A percentile compares a stretch with the other conserved stretches of the same genome.
Evolutionary conservation across 2,329 filamentous ascomycete genomes (phyloP).

Genomic region (Fusarium graminum): DNA sequence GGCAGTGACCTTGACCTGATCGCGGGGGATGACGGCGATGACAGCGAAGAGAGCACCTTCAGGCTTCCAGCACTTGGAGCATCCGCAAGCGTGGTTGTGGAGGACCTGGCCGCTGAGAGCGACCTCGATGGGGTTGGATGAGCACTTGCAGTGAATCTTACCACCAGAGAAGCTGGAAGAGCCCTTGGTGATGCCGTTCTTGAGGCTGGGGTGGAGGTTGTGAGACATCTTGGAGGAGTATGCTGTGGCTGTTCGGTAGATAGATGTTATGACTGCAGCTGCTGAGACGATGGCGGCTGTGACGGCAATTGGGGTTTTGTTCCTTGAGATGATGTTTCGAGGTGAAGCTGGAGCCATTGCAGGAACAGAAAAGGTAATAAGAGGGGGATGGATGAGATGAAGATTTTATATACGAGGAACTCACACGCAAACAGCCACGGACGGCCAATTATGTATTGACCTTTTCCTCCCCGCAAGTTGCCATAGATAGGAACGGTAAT

Average conservation of each 20-base stretch:
- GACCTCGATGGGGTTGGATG: slow-evolving; percentile 67
- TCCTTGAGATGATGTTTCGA: slow-evolving; percentile 36
- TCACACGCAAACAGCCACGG: slow-evolving; percentile 1
- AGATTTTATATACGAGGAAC: slow-evolving; percentile 22
- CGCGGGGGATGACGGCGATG: slow-evolving; percentile 70
- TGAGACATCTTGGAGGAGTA: slow-evolving; percentile 39
- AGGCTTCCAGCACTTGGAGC: slow-evolving; percentile 80
- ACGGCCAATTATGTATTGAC: slow-evolving; percentile 23
- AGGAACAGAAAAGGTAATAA: not conserved
- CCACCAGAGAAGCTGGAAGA: slow-evolving; percentile 68
- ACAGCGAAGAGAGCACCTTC: slow-evolving; percentile 72
- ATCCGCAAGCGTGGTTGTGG: slow-evolving; percentile 79
- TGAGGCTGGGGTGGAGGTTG: slow-evolving; percentile 70
- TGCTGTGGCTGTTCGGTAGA: slow-evolving; percentile 32
- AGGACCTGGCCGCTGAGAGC: slow-evolving; percentile 69
- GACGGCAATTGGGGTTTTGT: slow-evolving; percentile 39
- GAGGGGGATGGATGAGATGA: not conserved
- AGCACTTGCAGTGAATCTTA: slow-evolving; percentile 72
- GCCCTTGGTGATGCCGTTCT: slow-evolving; percentile 72
- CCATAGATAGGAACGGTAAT: slow-evolving; percentile 18
- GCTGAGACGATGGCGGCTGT: slow-evolving; percentile 45
- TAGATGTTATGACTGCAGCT: slow-evolving; percentile 38
- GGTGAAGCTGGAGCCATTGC: slow-evolving; percentile 34
- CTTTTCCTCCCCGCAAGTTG: slow-evolving; percentile 23
- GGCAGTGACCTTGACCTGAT: slow-evolving; percentile 68